Evolutionary conservation across 2,329 filamentous ascomycete species (phyloP).

Genomic region (Trichocomaceae sp.): DNA sequence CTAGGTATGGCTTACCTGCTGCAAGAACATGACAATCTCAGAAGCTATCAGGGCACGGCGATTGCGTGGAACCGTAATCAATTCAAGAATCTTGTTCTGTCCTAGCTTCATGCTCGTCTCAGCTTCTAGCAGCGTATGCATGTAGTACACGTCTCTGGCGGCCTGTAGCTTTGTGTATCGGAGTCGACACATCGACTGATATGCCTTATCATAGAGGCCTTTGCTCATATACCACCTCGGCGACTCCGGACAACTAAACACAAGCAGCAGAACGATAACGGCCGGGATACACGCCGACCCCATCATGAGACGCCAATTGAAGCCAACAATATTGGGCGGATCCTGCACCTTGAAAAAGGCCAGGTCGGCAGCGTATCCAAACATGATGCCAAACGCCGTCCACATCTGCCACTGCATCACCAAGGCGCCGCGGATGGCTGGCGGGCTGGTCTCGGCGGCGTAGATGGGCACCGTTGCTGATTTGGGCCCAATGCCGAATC

Average conservation of each 20-base stretch:
- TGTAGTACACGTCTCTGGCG: slow-evolving; percentile 42
- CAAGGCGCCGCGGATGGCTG: slow-evolving; percentile 63
- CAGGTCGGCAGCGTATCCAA: slow-evolving; percentile 55
- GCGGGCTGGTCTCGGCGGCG: slow-evolving; percentile 66
- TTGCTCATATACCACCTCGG: slow-evolving; percentile 45
- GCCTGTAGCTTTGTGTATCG: slow-evolving; percentile 40
- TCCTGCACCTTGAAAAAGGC: slow-evolving; percentile 54
- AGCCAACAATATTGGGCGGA: slow-evolving; percentile 47
- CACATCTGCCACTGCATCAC: slow-evolving; percentile 76
- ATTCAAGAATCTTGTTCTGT: slow-evolving; percentile 48
- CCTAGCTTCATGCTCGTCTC: slow-evolving; percentile 51
- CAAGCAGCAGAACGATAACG: slow-evolving; percentile 50
- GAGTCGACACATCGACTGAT: slow-evolving; percentile 38
- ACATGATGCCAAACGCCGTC: slow-evolving; percentile 47
- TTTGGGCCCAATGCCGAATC: slow-evolving; percentile 71
- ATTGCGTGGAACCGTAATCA: slow-evolving; percentile 57
- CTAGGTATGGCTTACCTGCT: slow-evolving; percentile 42
- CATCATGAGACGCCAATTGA: slow-evolving; percentile 64
- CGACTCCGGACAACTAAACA: slow-evolving; percentile 57
- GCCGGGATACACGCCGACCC: slow-evolving; percentile 59
- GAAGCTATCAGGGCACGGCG: slow-evolving; percentile 55
- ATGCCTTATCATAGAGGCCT: slow-evolving; percentile 37
- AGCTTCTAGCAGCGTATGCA: slow-evolving; percentile 51
- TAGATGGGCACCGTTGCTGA: slow-evolving; percentile 70
- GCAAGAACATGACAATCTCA: slow-evolving; percentile 61